Evolutionary conservation across 148 eudicot genomes (phyloP).

Genomic region (Silene conica): DNA sequence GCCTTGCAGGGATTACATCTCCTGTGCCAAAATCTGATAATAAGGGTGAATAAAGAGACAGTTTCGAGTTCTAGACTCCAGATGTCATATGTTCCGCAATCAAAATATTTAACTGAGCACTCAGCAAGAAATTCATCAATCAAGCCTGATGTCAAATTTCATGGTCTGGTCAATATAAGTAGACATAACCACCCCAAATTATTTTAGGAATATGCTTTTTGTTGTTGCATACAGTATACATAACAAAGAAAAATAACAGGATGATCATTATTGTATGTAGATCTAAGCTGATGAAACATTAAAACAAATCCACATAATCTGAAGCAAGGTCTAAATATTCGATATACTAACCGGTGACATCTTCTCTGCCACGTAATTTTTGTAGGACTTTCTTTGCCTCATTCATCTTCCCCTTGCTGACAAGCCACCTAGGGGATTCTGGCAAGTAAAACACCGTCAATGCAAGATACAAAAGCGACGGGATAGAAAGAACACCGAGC

Average conservation of each 20-base stretch:
- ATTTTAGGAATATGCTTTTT: no score
- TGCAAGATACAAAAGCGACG: constrained; percentile 56
- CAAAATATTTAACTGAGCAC: background rate
- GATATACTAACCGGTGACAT: constrained; percentile 61
- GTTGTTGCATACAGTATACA: background rate
- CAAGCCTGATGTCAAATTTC: background rate
- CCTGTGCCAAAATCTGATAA: background rate
- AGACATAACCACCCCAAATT: no score
- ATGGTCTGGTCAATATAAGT: background rate
- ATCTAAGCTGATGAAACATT: background rate
- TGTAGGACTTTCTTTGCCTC: constrained; percentile 80
- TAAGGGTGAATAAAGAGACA: background rate
- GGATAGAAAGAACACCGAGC: constrained; percentile 80
- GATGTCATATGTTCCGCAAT: constrained; percentile 5
- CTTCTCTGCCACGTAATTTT: constrained; percentile 63
- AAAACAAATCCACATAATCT: background rate
- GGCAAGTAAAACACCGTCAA: constrained; percentile 63
- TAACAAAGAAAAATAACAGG: background rate
- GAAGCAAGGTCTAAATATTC: background rate
- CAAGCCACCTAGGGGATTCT: constrained; percentile 98
- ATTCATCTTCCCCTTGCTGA: constrained; percentile 81
- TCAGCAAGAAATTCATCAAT: background rate
- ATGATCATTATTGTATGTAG: background rate
- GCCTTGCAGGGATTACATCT: background rate
- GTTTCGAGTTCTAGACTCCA: background rate